phyloP scores from a whole-genome alignment of 2,329 filamentous ascomycete species.

The Neofusicoccum parvum region DNA sequence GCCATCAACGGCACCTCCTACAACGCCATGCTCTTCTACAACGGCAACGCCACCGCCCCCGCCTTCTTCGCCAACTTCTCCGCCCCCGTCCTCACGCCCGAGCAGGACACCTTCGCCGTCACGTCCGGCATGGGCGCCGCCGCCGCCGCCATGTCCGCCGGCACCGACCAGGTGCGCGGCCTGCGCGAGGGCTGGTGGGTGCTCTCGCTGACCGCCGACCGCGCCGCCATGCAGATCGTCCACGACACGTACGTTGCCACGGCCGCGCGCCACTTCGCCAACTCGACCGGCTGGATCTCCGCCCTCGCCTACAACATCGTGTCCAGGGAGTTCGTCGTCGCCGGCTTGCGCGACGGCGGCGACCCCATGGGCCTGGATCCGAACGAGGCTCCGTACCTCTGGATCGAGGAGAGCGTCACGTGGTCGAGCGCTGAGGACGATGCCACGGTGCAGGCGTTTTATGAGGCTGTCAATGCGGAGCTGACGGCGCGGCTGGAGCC shows the following conservation, averaged over 20 bases:
- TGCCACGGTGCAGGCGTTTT: not conserved
- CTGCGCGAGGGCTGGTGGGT: slow-evolving; percentile 9
- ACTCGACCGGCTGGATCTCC: not conserved
- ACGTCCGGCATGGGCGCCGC: not conserved
- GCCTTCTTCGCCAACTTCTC: slow-evolving; percentile 9
- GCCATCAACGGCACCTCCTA: slow-evolving; percentile 25
- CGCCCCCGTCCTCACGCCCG: not conserved
- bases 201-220: not conserved
- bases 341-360: slow-evolving; percentile 20
- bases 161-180: not conserved
- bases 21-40: slow-evolving; percentile 28
- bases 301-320: not conserved
- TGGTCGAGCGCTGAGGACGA: slow-evolving; percentile 25
- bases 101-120: not conserved
- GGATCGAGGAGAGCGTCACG: slow-evolving; percentile 27
- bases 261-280: not conserved
- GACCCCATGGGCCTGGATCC: slow-evolving; percentile 26
- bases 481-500: not conserved
- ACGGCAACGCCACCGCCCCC: slow-evolving; percentile 18
- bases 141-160: not conserved
- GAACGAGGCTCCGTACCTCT: slow-evolving; percentile 22
- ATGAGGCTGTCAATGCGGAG: slow-evolving; percentile 13
- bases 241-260: slow-evolving; percentile 15
- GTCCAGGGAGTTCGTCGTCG: not conserved
- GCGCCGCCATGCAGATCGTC: not conserved